phyloP scores from a whole-genome alignment of 202 grass and related monocot species.

The Panicum virgatum region DNA sequence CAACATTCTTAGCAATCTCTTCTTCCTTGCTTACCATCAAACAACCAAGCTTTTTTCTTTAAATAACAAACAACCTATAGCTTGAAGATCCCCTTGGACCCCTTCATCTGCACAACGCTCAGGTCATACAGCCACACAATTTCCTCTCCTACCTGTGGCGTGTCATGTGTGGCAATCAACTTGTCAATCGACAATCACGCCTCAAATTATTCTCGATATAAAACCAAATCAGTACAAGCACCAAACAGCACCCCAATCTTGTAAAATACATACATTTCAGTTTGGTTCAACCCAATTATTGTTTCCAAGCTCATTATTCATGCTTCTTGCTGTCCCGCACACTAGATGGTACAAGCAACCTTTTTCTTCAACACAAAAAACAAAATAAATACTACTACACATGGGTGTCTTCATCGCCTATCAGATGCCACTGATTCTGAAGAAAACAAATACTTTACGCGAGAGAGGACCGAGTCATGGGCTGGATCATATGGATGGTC shows the following conservation, averaged over 20 bases:
- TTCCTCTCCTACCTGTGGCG: background rate
- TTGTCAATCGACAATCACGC: background rate
- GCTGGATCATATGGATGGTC: conserved; percentile 89
- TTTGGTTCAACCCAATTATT: conserved; percentile 17
- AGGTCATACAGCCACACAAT: background rate
- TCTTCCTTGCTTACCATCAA: too few species aligned
- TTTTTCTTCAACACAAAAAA: background rate
- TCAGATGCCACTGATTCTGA: conserved; percentile 74
- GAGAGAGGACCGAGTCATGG: conserved; percentile 80
- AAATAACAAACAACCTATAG: too few species aligned
- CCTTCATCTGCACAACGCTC: background rate
- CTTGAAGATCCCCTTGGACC: too few species aligned
- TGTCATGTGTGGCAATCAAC: background rate
- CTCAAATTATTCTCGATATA: background rate
- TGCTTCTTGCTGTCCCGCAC: background rate
- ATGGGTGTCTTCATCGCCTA: conserved; percentile 47
- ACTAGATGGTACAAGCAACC: background rate
- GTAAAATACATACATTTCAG: too few species aligned
- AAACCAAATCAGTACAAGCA: background rate
- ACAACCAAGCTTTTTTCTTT: too few species aligned
- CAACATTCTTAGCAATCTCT: too few species aligned
- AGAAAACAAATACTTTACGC: conserved; percentile 78
- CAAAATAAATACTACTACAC: background rate
- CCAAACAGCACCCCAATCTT: background rate
- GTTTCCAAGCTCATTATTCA: background rate